phyloP scores from a whole-genome alignment of 352 stramenopile genomes.

The Pythium diclinum region DNA sequence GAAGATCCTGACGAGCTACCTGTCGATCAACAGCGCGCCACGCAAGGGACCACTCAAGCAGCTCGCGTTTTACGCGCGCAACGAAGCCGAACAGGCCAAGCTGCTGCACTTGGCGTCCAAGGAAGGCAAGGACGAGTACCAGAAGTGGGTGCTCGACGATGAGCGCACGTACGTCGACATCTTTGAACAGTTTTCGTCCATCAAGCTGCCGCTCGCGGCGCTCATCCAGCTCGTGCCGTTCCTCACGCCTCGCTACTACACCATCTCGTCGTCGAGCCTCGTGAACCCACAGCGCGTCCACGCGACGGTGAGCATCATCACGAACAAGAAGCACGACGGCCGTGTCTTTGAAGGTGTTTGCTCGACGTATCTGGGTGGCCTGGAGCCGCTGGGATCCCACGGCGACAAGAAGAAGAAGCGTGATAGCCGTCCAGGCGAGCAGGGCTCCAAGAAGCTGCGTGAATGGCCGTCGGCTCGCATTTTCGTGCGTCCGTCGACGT shows the following conservation, averaged over 20 bases:
- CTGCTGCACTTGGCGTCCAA: slow-evolving; percentile 60
- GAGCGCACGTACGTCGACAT: slow-evolving; percentile 92
- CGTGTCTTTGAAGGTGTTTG: slow-evolving; percentile 92
- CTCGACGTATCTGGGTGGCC: slow-evolving; percentile 87
- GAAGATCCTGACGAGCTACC: slow-evolving; percentile 91
- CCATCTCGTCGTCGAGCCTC: slow-evolving; percentile 95
- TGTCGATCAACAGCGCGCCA: slow-evolving; percentile 93
- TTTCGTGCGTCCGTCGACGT: slow-evolving; percentile 94
- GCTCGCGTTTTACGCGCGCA: slow-evolving; percentile 72
- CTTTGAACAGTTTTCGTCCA: slow-evolving; percentile 71
- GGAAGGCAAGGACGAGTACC: slow-evolving; percentile 94
- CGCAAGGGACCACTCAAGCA: slow-evolving; percentile 78
- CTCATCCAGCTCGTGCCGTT: slow-evolving; percentile 92
- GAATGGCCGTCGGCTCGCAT: slow-evolving; percentile 80
- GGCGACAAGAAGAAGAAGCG: slow-evolving; percentile 64
- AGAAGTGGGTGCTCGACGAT: slow-evolving; percentile 89
- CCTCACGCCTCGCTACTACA: slow-evolving; percentile 96
- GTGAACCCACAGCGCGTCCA: slow-evolving; percentile 92
- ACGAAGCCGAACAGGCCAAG: slow-evolving; percentile 47
- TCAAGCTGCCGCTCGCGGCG: slow-evolving; percentile 68
- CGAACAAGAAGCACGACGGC: slow-evolving; percentile 67
- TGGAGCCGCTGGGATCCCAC: slow-evolving; percentile 46
- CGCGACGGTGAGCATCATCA: slow-evolving; percentile 93
- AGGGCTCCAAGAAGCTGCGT: slow-evolving; percentile 61
- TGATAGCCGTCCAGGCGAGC: slow-evolving; percentile 65